Conservation (phyloP, 257 asterid species). For the Craterostigma plantagineum region DNA sequence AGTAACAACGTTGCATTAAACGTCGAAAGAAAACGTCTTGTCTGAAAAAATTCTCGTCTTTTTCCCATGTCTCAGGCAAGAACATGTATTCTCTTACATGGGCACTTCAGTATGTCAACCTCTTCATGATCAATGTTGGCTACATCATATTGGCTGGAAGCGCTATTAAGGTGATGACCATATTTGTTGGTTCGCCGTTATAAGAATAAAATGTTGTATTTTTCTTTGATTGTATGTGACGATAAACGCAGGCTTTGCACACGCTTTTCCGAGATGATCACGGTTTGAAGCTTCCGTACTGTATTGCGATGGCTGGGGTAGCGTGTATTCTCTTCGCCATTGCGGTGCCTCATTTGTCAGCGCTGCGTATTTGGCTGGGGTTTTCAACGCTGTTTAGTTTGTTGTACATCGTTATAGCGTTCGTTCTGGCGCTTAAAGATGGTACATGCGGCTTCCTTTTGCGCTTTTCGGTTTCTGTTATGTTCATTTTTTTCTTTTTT, state of each 20-base stretch:
- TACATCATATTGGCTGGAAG: constrained; percentile 2
- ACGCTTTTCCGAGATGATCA: not conserved
- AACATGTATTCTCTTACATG: constrained; percentile 4
- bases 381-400: constrained; percentile 2
- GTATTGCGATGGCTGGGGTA: constrained; percentile 1
- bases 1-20: constrained; percentile 6
- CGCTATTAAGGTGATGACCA: not conserved
- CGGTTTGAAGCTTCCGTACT: constrained; percentile 2
- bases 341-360: constrained; percentile 3
- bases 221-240: not conserved
- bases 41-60: not conserved
- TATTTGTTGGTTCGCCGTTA: not conserved
- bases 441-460: not conserved
- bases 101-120: constrained; percentile 4
- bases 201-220: not conserved
- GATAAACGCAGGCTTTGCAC: not conserved
- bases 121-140: constrained; percentile 6
- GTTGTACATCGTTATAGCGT: not conserved
- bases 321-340: constrained; percentile 2
- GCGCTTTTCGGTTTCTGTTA: no score
- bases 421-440: constrained; percentile 2
- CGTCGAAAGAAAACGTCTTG: not conserved
- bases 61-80: not conserved
- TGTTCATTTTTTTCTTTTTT: no score
- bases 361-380: constrained; percentile 4